Evolutionary conservation across 768 basidiomycete genomes (phyloP), one percentile per base, ranked within the genome.

Genomic region (Phanerodontia chrysosporium): DNA sequence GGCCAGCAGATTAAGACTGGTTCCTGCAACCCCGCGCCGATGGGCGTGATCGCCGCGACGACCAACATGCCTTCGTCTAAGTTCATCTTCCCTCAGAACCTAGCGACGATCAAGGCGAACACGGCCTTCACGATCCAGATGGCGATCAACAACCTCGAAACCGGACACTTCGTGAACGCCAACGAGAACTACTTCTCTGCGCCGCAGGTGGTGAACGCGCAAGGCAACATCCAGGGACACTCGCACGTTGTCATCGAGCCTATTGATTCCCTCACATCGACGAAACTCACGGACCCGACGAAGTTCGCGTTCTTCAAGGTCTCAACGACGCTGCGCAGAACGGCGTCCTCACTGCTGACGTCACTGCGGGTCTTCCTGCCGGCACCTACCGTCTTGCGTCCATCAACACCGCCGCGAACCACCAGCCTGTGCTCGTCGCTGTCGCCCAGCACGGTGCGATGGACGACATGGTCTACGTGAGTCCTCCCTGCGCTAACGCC

Each of bases 141-240:
- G 70, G 75, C 73, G 4, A 74, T 85, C 67, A 63, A 58, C 56
- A 72, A 76, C 61, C 51, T 84, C 25, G 64, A 76, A 49, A 79
- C 82, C 22, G 88, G 88, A 29, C 74, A 74, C 67, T 89, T 88
- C 68, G 81, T 79, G 45, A 86, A 86, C 66, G 74, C 83, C 3
- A 57, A 75, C 25, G 44, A 62, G 16, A 86, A 80, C 65, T 87
- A 82, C 74, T 77, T 80, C 59, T 67, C 77, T 25, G 79, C 83
- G 10, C 87, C 87, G 7, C 62, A 65, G 61, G 73, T 81, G 58
- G 68, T 83, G 45, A 72, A 81, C 67, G 27, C 66, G 1, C 64
- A 72, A 3, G 87, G 87, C 52, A 64, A 75, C 42, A 78, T 89
- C 64, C 67, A 80, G 58, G 88, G 87, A 12, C 84, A 87, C 73